phyloP scores from a whole-genome alignment of 441 rosid genomes.

The Corymbia calophylla region DNA sequence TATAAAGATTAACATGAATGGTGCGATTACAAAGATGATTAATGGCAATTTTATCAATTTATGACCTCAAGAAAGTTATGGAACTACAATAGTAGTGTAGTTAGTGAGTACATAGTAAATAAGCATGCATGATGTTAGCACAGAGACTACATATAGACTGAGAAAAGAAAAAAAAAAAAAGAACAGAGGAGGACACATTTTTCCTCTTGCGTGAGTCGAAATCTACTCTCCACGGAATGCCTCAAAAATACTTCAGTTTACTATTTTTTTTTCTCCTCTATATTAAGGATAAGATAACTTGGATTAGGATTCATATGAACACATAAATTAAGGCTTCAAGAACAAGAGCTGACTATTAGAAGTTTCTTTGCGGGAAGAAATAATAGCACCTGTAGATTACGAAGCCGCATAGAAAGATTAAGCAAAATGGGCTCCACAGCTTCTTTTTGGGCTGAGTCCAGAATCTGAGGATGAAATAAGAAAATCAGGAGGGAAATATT shows the following conservation, averaged over 20 bases:
- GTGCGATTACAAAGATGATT: background rate
- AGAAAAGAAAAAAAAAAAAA: background rate
- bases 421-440: constrained; percentile 89
- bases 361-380: background rate
- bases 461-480: constrained; percentile 44
- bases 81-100: background rate
- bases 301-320: background rate
- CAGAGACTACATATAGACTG: background rate
- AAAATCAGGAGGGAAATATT: background rate
- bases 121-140: background rate
- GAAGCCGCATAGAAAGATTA: constrained; percentile 81
- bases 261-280: background rate
- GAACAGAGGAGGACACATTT: background rate
- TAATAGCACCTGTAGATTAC: constrained; percentile 71
- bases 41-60: background rate
- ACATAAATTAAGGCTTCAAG: background rate
- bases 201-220: background rate
- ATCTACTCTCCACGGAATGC: background rate
- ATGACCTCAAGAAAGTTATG: background rate
- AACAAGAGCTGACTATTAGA: background rate
- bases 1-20: background rate
- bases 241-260: background rate
- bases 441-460: constrained; percentile 69
- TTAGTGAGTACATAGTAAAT: background rate
- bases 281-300: background rate